Evolutionary conservation across 495 filamentous ascomycete species (phyloP), one percentile per base, ranked within the genome.

Genomic region (Cercophora newfieldiana): DNA sequence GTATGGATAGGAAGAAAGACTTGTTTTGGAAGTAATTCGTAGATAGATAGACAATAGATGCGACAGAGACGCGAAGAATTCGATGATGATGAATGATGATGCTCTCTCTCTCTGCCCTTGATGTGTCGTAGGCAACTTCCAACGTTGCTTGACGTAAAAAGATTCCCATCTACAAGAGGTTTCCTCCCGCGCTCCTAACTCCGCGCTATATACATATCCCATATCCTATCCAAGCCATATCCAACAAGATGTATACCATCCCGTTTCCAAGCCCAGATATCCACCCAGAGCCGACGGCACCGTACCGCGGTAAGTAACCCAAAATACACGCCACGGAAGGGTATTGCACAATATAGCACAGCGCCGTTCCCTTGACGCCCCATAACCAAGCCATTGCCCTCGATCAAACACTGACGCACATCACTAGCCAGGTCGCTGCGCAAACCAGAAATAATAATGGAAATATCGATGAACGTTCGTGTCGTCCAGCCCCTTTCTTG

Each of bases 401-500:
- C n/a, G 33, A 21, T 1, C 26, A 21, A 6, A 14, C 25, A 44
- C 7, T n/a, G 22, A 33, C n/a, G 33, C 28, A 5, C 16, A 19
- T 5, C 10, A 26, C 3, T 44, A 14, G 4, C 28, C 31, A 14
- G 75, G 72, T 31, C 74, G 79, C 66, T 81, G 79, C 12, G 71
- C 78, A 65, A 68, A 77, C 66, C 78, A 77, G 29, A 82, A 75
- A 57, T 77, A 74, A 22, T 77, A 71, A 6, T 78, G 72, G 26
- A 80, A 75, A 54, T 82, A 76, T 6, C 70, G 71, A 64, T 82
- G 79, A 7, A 71, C 66, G 44, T 61, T 68, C 1, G 25, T 55
- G 29, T 79, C 68, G 24, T 66, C 65, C 59, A 80, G 65, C n/a
- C 61, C 71, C 33, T 74, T 65, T 55, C 75, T 68, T 0, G 75